Conservation (phyloP, 208 protist species). For the Leishmania tarentolae region DNA sequence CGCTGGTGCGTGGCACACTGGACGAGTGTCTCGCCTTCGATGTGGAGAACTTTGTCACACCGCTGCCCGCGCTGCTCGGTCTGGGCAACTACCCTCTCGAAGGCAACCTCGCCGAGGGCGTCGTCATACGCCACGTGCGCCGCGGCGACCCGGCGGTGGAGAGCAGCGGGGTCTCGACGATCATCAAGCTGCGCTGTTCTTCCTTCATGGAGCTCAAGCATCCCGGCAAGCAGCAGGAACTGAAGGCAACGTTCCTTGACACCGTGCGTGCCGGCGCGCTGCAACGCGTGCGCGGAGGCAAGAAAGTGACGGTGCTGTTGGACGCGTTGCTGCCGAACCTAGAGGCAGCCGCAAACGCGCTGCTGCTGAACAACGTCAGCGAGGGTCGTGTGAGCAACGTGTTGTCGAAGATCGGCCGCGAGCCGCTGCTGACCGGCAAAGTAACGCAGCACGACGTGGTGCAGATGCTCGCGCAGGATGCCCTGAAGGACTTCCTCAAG, state of each 20-base stretch:
- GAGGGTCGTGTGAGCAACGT: constrained; percentile 85
- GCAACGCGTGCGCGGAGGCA: constrained; percentile 50
- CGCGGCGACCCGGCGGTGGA: constrained; percentile 74
- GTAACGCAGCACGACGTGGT: constrained; percentile 57
- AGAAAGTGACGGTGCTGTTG: constrained; percentile 65
- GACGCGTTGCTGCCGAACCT: constrained; percentile 84
- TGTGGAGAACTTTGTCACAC: constrained; percentile 87
- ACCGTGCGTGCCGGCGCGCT: constrained; percentile 79
- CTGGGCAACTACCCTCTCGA: constrained; percentile 89
- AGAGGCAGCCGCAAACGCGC: constrained; percentile 78
- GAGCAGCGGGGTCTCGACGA: constrained; percentile 74
- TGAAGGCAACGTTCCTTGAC: constrained; percentile 88
- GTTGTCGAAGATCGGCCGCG: constrained; percentile 80
- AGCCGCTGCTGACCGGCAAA: constrained; percentile 69
- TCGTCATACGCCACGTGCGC: constrained; percentile 84
- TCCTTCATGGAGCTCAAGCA: constrained; percentile 91
- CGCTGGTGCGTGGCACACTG: constrained; percentile 81
- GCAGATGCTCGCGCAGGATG: constrained; percentile 84
- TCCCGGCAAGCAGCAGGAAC: constrained; percentile 89
- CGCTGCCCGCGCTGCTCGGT: constrained; percentile 79
- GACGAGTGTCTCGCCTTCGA: constrained; percentile 88
- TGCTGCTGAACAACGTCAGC: constrained; percentile 87
- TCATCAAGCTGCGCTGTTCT: constrained; percentile 87
- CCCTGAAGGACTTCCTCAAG: constrained; percentile 91
- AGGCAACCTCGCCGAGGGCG: constrained; percentile 89